Base-by-base conservation (phyloP, 208 protist species). In the Entamoeba invadens region DNA sequence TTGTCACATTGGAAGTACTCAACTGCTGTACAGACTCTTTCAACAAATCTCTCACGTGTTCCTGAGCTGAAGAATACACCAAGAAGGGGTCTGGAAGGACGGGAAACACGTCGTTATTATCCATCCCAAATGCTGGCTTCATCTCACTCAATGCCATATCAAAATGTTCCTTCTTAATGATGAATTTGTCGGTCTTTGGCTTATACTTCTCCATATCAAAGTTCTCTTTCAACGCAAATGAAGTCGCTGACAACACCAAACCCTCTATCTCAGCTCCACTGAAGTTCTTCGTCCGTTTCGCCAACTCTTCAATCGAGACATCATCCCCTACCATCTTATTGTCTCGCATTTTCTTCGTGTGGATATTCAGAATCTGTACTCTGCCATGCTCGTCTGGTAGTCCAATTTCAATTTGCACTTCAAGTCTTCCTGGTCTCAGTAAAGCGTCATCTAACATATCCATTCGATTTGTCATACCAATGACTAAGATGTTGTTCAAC, bases 361-460 rank as follows among this genome's bases (percentile, higher is more conserved):
- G 99, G 95, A 99, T 99, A 57, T 97, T 96, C 72, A 99, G 97
- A 94, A 99, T 99, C 95, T 99, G 98, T 25, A 97, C 57, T 42
- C 99, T 96, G 3, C 99, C 99, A 1, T 97, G 92, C 95, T 99
- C 97, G 96, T 99, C 98, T 44, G 99, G 99, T 38, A 99, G 96
- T 21, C 97, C 97, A 46, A 98, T 96, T 94, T 97, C 95, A 14
- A 98, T 97, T n/a, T 98, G 96, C 31, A 98, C 97, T 95, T 99
- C 98, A 91, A 99, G 97, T 94, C 99, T 97, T 46, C 99, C 99
- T 4, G 99, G 99, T 44, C 99, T 97, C 4, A 99, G 96, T 45
- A 99, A 97, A 46, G 99, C 99, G 87, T 99, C 98, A 95, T 99
- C 99, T 93, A 99, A 99, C 95, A 99, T 96, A 95, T 99, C 99